phyloP scores from a whole-genome alignment of 2,329 filamentous ascomycete genomes.

The Immersiporthe knoxdaviesiana region DNA sequence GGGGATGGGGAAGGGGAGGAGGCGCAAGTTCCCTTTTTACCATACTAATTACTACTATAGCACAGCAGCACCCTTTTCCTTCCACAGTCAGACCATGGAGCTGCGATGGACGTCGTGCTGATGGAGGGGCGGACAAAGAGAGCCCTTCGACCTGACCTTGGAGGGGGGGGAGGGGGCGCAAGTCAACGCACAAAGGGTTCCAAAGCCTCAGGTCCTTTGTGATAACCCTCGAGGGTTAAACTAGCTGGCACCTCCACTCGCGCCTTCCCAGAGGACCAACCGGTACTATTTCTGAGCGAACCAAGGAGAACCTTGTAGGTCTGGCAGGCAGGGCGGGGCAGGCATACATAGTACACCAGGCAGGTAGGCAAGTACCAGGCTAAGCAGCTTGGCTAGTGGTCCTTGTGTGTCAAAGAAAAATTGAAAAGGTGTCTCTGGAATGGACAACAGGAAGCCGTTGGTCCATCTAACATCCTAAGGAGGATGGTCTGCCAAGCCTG shows the following conservation, averaged over 20 bases:
- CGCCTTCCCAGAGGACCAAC: slow-evolving; percentile 3
- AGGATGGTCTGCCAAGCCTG: not conserved
- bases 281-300: slow-evolving; percentile 4
- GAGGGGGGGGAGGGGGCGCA: not conserved
- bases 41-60: not conserved
- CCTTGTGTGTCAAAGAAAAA: not conserved
- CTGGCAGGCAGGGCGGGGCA: too few species aligned
- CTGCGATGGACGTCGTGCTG: not conserved
- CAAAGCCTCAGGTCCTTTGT: slow-evolving; percentile 15
- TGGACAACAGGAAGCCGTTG: not conserved
- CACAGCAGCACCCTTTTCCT: not conserved
- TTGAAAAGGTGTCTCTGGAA: not conserved
- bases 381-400: not conserved
- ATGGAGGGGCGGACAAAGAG: not conserved
- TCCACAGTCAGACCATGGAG: not conserved
- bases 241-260: not conserved
- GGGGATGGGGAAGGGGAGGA: not conserved
- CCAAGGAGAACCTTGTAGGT: not conserved
- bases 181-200: not conserved
- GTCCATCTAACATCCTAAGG: not conserved
- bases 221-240: not conserved
- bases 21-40: not conserved
- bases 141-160: not conserved
- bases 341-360: too few species aligned
- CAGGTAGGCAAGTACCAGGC: too few species aligned